phyloP scores from a whole-genome alignment of 805 yeast genomes.

The Phaffomyces antillensis region DNA sequence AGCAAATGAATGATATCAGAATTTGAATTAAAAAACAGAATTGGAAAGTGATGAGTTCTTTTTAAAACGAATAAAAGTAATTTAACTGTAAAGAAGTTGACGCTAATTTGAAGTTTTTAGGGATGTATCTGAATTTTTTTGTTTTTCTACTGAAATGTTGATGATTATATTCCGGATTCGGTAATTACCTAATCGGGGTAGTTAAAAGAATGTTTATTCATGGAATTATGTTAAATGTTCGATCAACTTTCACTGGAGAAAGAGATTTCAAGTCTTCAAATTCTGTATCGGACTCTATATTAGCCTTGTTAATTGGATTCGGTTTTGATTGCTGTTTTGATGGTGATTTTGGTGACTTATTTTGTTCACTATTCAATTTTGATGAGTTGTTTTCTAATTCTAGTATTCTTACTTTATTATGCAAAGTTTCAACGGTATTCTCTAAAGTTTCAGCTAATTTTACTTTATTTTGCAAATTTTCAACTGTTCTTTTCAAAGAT shows the following conservation, averaged over 20 bases:
- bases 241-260: conserved; percentile 19
- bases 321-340: not conserved
- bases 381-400: conserved; percentile 11
- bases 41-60: no score
- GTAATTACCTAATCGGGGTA: not conserved
- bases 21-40: not conserved
- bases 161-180: not conserved
- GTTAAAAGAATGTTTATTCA: not conserved
- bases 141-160: not conserved
- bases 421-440: conserved; percentile 5
- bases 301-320: not conserved
- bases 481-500: conserved; percentile 14
- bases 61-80: not conserved
- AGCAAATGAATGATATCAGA: not conserved
- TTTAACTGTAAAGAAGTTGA: not conserved
- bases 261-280: conserved; percentile 13
- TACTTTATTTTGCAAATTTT: conserved; percentile 14
- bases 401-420: conserved; percentile 11
- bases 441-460: conserved; percentile 9
- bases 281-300: not conserved
- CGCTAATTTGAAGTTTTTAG: not conserved
- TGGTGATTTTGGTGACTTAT: conserved; percentile 8
- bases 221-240: conserved; percentile 10
- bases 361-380: conserved; percentile 5
- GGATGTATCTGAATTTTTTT: not conserved